Evolutionary conservation across 495 filamentous ascomycete species (phyloP), one percentile per base, ranked within the genome.

Genomic region (Penicillium ochrochloron): DNA sequence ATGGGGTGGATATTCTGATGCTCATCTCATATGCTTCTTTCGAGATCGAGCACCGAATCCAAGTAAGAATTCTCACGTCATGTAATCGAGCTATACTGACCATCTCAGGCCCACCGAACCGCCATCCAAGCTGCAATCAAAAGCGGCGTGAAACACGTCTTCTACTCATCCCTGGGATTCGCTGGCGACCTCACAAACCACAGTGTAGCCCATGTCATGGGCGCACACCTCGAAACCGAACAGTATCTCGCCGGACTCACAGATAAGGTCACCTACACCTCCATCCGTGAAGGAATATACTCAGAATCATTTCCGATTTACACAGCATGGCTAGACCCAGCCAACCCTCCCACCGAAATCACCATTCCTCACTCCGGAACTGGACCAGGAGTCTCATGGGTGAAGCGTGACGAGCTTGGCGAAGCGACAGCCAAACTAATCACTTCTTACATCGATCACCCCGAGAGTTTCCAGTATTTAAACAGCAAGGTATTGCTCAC

Each of bases 221-320:
- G 82, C 34, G 88, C 89, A 12, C 89, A 92, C 66, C 78, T 89
- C 17, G 76, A 76, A 51, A 89, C 88, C 0, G 88, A 92, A 66
- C 66, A 70, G 7, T 87, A 86, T 66, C 80, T 91, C 12, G 63
- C 75, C 17, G 55, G 73, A 2, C 66, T 83, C 17, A 5, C 62
- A 1, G 67, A 66, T 5, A 57, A 60, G 10, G 66, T 84, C 1
- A 76, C 75, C 19, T 83, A 78, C 44, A 90, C 88, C 0, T 57
- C 77, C 11, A 69, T 90, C 31, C 80, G 89, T 3, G 85, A 89
- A 74, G 89, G 89, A 0, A 62, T 91, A 33, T 92, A 91, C 66
- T 81, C 82, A 10, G 87, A 90, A 74, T 87, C 84, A 6, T 90
- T 85, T 78, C 88, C 88, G 14, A 80, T 91, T 63, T 92, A 92